These are phyloP conservation scores for Brassica napus DNA, from an alignment of 345 rosid genomes.

Conservation along the genomic window Da-Ae NC_063435.1:6195501-6196000, in stretches of 20 bases:
- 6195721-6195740: constrained; percentile 23
- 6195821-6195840: neutral
- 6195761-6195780: neutral
- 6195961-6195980: neutral
- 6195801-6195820: neutral
- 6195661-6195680: constrained; percentile 24
- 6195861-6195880: neutral
- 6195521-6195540: neutral
- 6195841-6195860: neutral
- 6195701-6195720: constrained; percentile 21
- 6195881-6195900: neutral
- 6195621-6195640: constrained; percentile 48
- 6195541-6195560: constrained; percentile 30
- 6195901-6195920: neutral
- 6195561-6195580: constrained; percentile 22
- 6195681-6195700: constrained; percentile 21
- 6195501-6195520: neutral
- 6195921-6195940: neutral
- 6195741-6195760: neutral
- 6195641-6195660: constrained; percentile 34
- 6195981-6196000: neutral
- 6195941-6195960: neutral
- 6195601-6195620: constrained; percentile 40
- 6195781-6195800: neutral
- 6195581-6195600: constrained; percentile 33